Percentiles rank a stretch among this genome's conserved stretches.
phyloP scores from a whole-genome alignment of 2,329 filamentous ascomycete genomes.

The Paecilomyces variotii region DNA sequence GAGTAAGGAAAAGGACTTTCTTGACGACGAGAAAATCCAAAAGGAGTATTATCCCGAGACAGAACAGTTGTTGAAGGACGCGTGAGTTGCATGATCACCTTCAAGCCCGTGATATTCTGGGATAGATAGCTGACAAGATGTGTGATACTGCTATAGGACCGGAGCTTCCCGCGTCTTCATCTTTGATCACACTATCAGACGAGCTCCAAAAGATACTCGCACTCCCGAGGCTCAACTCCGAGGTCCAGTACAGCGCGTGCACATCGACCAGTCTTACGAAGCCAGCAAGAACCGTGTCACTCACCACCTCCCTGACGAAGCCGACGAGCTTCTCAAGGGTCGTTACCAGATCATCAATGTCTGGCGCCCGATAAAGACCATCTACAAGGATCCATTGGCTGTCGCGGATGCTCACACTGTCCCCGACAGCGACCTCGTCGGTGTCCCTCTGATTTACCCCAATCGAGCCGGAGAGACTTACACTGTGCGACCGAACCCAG shows the following conservation, averaged over 20 bases:
- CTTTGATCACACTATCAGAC: constrained; percentile 45
- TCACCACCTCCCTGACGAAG: constrained; percentile 39
- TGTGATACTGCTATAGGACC: constrained; percentile 16
- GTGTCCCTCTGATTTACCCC: constrained; percentile 44
- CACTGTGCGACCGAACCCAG: constrained; percentile 32
- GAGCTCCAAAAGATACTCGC: constrained; percentile 24
- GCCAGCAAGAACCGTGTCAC: constrained; percentile 36
- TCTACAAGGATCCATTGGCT: constrained; percentile 47
- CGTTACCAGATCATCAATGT: constrained; percentile 46
- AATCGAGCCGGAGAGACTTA: constrained; percentile 45
- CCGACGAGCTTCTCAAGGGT: constrained; percentile 33
- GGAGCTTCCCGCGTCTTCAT: constrained; percentile 40
- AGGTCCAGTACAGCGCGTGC: constrained; percentile 43
- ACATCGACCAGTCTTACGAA: constrained; percentile 44
- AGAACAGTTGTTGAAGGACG: constrained; percentile 39
- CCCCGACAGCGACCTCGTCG: constrained; percentile 43
- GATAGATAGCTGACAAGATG: neutral
- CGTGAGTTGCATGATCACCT: constrained; percentile 12
- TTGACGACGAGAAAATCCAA: constrained; percentile 35
- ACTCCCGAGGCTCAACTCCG: constrained; percentile 26
- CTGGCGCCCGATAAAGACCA: constrained; percentile 43
- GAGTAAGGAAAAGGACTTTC: constrained; percentile 29
- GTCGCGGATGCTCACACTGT: constrained; percentile 47
- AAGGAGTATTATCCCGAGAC: constrained; percentile 40
- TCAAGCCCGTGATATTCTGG: neutral